phyloP scores from a whole-genome alignment of 805 yeast species.

The Ogataea corticis region DNA sequence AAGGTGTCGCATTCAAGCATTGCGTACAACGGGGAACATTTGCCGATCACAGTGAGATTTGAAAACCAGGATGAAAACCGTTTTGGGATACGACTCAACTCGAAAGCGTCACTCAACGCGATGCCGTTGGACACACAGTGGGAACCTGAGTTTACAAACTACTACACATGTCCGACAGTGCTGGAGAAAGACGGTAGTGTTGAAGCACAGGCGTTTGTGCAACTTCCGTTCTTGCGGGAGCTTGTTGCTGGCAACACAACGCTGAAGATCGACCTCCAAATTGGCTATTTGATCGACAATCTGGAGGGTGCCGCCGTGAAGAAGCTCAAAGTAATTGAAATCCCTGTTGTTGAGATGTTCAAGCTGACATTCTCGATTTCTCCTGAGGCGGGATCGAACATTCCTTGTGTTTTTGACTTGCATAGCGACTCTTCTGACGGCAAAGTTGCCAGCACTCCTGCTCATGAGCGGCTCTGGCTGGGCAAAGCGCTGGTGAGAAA shows the following conservation, averaged over 20 bases:
- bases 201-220: constrained; percentile 9
- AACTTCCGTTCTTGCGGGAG: constrained; percentile 25
- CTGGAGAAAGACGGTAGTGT: constrained; percentile 10
- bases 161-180: constrained; percentile 11
- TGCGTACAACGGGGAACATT: constrained; percentile 35
- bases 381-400: constrained; percentile 31
- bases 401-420: constrained; percentile 31
- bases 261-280: constrained; percentile 21
- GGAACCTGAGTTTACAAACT: constrained; percentile 13
- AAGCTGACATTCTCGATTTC: constrained; percentile 30
- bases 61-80: constrained; percentile 34
- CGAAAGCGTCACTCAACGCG: constrained; percentile 14
- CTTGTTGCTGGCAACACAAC: constrained; percentile 6
- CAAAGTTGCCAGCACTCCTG: constrained; percentile 24
- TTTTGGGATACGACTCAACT: constrained; percentile 31
- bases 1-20: constrained; percentile 25
- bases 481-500: constrained; percentile 33
- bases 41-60: constrained; percentile 27
- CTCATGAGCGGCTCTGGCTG: constrained; percentile 40
- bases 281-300: constrained; percentile 30
- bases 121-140: constrained; percentile 20
- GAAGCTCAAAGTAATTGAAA: constrained; percentile 20
- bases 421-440: constrained; percentile 11
- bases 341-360: constrained; percentile 36
- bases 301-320: constrained; percentile 33